Evolutionary conservation across 78 protist species (phyloP), one percentile per base, ranked within the genome.

Genomic region (Protostelium mycophagum): DNA sequence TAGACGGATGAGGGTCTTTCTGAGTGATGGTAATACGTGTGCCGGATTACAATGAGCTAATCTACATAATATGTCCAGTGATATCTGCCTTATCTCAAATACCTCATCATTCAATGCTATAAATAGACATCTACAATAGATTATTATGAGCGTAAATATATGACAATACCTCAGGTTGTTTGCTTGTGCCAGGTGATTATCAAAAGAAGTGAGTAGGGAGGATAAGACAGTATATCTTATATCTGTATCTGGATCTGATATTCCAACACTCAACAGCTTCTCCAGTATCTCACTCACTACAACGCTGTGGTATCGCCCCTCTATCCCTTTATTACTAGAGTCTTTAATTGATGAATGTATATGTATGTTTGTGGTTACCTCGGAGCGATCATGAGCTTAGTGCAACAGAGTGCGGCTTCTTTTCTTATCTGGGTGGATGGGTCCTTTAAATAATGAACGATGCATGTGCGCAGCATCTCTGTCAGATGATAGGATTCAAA

Each of bases 21-120:
- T 88, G 34, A 98, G 90, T 28, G 98, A 36, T 1, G 99, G 99
- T 95, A 98, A 38, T 34, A 97, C 98, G 63, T 94, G 87, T 38
- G 99, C 98, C 0, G 99, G 99, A 87, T 98, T 99, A 39, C 92
- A 86, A n/a, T 25, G 28, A 29, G 99, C 86, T 1, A 99, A 93
- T 0, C 99, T 94, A 28, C 99, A 98, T 10, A 97, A 85, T 0
- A 98, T 86, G 28, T 63, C 28, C 36, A 97, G 87, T 29, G 97
- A 97, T 29, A 97, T 39, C 63, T 90, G 97, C 9, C 98, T 86
- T 35, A 97, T 95, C 37, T 88, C 96, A 87, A 95, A 95, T 73
- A 63, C 90, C 38, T 92, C 97, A 38, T 97, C 97, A 35, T 96
- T 96, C 37, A 95, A 38, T 0, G 96, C 96, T 9, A 95, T 84